Evolutionary conservation across 345 rosid species (phyloP), one percentile per base, ranked within the genome.

Genomic region (Populus tremula): DNA sequence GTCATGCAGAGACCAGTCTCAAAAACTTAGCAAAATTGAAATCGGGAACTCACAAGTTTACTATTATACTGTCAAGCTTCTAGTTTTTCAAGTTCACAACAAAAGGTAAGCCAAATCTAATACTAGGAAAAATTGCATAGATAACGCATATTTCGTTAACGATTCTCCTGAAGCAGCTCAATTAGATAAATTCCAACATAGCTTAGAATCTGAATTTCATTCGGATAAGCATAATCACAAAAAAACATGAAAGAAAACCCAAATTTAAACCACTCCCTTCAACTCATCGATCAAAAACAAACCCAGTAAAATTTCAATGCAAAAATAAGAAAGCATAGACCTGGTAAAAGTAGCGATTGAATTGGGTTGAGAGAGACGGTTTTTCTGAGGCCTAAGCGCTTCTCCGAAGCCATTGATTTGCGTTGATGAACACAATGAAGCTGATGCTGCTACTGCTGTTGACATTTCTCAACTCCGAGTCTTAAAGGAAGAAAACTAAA

Each of bases 351-450:
- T 33, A 12, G 18, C 50, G 33, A 87, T 45, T 16, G 88, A 83
- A 79, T 35, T 77, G 87, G 89, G 85, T 73, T 71, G 88, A 47
- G 50, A 70, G n/a, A 85, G 76, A 75, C 65, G 71, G 38, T 72
- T 63, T 39, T 79, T 88, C 70, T 81, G 90, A 20, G 87, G 82
- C 75, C 75, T 79, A 62, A 89, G 87, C 41, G 85, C 87, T 3
- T 79, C 86, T 20, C 84, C 82, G 67, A 93, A 84, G 13, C 92
- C 94, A 80, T 78, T 87, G 86, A 93, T 82, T 84, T 85, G 91
- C 56, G 83, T 79, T 20, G 93, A 84, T 3, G 91, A 87, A 78
- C 90, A 89, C 50, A 91, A 43, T 35, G 97, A 90, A 82, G 90
- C 86, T 4, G 86, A 10, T 41, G 45, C 50, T 14, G 50, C 50